phyloP scores from a whole-genome alignment of 805 yeast genomes.

The Sugiyamaella smithiae region DNA sequence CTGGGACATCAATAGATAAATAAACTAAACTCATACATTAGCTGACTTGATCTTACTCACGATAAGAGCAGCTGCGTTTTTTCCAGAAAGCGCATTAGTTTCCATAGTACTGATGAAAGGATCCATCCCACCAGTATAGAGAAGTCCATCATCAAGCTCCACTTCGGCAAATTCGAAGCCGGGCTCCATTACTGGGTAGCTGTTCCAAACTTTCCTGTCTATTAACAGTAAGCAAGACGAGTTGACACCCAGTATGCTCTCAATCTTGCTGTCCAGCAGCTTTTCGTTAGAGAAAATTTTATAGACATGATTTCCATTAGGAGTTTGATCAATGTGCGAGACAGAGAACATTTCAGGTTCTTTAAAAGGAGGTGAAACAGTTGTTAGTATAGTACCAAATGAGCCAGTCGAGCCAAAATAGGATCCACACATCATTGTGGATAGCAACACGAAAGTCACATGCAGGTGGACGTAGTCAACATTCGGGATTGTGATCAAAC shows the following conservation, averaged over 20 bases:
- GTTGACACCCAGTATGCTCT: constrained; percentile 28
- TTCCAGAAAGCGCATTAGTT: constrained; percentile 49
- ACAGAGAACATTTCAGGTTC: constrained; percentile 13
- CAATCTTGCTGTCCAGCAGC: constrained; percentile 24
- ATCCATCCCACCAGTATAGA: constrained; percentile 48
- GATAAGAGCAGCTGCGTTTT: constrained; percentile 48
- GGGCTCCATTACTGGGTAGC: constrained; percentile 44
- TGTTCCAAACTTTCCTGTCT: constrained; percentile 41
- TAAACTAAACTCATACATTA: no score
- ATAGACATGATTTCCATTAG: constrained; percentile 35
- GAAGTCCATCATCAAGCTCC: constrained; percentile 35
- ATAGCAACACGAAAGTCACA: constrained; percentile 33
- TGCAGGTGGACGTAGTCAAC: constrained; percentile 41
- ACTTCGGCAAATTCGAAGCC: constrained; percentile 31
- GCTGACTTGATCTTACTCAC: no score
- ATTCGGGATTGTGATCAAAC: constrained; percentile 13
- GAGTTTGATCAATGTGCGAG: constrained; percentile 15
- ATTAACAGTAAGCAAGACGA: constrained; percentile 26
- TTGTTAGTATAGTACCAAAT: constrained; percentile 8
- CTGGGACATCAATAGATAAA: no score
- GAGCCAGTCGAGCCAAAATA: constrained; percentile 12
- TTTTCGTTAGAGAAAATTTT: constrained; percentile 40
- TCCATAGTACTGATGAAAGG: constrained; percentile 51
- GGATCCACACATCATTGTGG: constrained; percentile 4
- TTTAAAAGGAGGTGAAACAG: constrained; percentile 5